Conservation (phyloP, 306 rosid species). For the Cyamopsis tetragonoloba region DNA sequence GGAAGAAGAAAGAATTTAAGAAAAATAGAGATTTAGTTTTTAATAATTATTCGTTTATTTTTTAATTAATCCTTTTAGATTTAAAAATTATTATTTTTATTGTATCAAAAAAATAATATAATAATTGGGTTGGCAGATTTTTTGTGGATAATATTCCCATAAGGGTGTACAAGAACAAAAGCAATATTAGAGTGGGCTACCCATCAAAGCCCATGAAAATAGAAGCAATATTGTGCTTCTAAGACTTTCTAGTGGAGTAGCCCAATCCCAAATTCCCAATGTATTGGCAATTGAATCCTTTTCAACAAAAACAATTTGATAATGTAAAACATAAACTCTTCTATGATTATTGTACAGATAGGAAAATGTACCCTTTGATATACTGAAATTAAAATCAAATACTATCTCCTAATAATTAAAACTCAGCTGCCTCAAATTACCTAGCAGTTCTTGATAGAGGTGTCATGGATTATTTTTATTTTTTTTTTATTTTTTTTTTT, state of each 20-base stretch:
- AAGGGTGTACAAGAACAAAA: conserved; percentile 41
- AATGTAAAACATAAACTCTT: conserved; percentile 23
- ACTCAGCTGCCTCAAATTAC: too few relatives aligned
- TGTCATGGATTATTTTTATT: too few relatives aligned
- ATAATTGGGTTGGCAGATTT: conserved; percentile 25
- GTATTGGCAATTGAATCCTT: conserved; percentile 28
- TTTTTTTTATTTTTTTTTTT: too few relatives aligned
- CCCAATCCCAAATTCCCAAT: neutral
- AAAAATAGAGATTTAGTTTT: too few relatives aligned
- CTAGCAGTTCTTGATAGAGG: too few relatives aligned
- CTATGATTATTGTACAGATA: conserved; percentile 49
- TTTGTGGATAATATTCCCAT: conserved; percentile 41
- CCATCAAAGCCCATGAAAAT: conserved; percentile 47
- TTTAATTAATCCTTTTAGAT: too few relatives aligned
- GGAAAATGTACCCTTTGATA: conserved; percentile 18
- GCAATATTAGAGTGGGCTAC: conserved; percentile 17
- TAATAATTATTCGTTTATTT: too few relatives aligned
- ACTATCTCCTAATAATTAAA: too few relatives aligned
- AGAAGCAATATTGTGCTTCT: conserved; percentile 30
- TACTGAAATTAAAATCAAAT: too few relatives aligned
- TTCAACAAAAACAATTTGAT: neutral
- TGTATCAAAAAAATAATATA: neutral
- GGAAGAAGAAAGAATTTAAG: too few relatives aligned
- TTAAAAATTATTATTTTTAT: too few relatives aligned
- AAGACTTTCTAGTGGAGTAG: conserved; percentile 37